Evolutionary conservation across 805 yeast genomes (phyloP), one percentile per base, ranked within the genome.

Genomic region (Allodekkera sacchari): DNA sequence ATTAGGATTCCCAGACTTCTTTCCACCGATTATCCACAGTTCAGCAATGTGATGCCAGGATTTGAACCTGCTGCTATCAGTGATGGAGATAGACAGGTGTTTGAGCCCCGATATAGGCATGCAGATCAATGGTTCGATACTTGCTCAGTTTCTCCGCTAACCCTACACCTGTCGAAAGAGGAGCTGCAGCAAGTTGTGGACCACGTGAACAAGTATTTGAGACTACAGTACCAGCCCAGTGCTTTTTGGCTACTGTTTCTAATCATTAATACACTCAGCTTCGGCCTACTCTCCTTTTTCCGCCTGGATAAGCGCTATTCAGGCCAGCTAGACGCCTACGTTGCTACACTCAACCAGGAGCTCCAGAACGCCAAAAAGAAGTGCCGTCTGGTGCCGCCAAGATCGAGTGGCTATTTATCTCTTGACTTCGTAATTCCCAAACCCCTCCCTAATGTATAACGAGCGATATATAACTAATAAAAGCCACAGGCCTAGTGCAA

Each of bases 1-100:
- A 77, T 80, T 4, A 49, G 88, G 32, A 61, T 80, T 3, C 85
- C 89, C 4, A 51, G 87, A 38, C 36, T 60, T 2, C 72, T 64
- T 34, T 56, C 57, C 12, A 42, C 47, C 1, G 49, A 45, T 20
- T 57, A 62, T 13, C 85, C 87, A 2, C 70, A 63, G 40, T 80
- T 79, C 47, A 74, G 81, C 7, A 49, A 50, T 1, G 48, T 38
- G 7, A 40, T 65, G 0, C 87, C 87, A 0, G 88, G 88, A 0
- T 39, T 28, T 2, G 87, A 80, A 43, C 72, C 77, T 3, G 84
- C 78, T 3, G 83, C 83, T 0, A 49, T 72, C n/a, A 17, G 30
- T 2, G 48, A 42, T n/a, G 43, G 37, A 2, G 22, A 25, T 33
- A 27, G 5, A 24, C 16, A 17, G 11, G 23, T 28, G 2, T 71